A percentile compares a stretch with the other conserved stretches of the same genome.
phyloP scores from a whole-genome alignment of 768 basidiomycete species.

The Panellus pusillus region DNA sequence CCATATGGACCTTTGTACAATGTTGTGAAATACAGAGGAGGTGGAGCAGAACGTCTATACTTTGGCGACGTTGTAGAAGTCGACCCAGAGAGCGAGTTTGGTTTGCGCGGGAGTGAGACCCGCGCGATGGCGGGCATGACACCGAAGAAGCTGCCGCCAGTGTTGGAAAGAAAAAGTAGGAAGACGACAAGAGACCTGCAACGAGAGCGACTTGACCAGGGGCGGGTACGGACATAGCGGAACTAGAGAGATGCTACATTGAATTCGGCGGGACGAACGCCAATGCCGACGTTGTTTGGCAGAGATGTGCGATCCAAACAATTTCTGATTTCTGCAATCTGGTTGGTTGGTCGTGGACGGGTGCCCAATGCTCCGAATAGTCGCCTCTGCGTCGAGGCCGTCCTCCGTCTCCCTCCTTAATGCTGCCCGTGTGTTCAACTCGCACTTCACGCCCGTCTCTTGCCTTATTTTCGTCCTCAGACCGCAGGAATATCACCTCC shows the following conservation, averaged over 20 bases:
- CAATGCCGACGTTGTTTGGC: no score
- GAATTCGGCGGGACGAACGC: no score
- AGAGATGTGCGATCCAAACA: not conserved
- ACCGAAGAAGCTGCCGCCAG: not conserved
- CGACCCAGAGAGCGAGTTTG: not conserved
- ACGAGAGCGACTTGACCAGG: slow-evolving; percentile 5
- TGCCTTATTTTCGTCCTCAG: slow-evolving; percentile 33
- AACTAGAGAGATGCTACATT: no score
- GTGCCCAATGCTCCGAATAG: slow-evolving; percentile 63
- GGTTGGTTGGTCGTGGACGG: not conserved
- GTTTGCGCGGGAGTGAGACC: not conserved
- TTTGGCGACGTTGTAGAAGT: not conserved
- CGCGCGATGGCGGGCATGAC: slow-evolving; percentile 12
- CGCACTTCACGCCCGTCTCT: slow-evolving; percentile 5
- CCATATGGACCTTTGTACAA: slow-evolving; percentile 2
- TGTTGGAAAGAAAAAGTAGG: slow-evolving; percentile 11
- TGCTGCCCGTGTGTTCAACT: slow-evolving; percentile 9
- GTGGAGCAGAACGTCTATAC: not conserved
- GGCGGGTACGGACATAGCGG: not conserved
- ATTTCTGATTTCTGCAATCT: not conserved
- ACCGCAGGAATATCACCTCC: slow-evolving; percentile 63
- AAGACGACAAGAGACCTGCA: slow-evolving; percentile 1
- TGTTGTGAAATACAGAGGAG: not conserved
- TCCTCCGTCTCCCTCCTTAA: slow-evolving; percentile 67
- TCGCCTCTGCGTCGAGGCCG: slow-evolving; percentile 59